phyloP scores from a whole-genome alignment of 352 stramenopile genomes.

The Pythium vanterpoolii region DNA sequence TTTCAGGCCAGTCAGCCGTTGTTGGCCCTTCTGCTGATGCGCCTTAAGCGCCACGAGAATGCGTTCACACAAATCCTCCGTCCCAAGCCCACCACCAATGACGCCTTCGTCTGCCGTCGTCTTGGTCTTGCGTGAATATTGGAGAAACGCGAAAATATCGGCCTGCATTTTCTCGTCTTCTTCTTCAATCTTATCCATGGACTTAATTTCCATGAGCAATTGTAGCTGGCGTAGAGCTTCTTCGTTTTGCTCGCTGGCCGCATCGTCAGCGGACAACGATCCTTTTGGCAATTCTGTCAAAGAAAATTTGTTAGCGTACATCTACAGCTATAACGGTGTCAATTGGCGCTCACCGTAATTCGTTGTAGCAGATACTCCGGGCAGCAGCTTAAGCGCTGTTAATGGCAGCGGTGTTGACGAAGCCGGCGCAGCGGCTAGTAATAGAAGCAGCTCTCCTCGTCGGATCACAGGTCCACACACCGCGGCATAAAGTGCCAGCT shows the following conservation, averaged over 20 bases:
- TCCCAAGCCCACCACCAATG: background rate
- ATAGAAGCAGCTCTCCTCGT: conserved; percentile 63
- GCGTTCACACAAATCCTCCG: conserved; percentile 33
- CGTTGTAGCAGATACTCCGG: conserved; percentile 56
- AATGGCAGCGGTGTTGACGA: background rate
- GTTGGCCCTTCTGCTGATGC: conserved; percentile 45
- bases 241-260: conserved; percentile 26
- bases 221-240: conserved; percentile 57
- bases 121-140: conserved; percentile 27
- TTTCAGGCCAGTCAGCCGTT: conserved; percentile 58
- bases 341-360: conserved; percentile 42
- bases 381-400: conserved; percentile 60
- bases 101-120: background rate
- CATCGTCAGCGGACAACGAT: background rate
- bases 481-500: conserved; percentile 67
- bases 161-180: conserved; percentile 81
- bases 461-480: conserved; percentile 80
- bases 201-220: conserved; percentile 69
- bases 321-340: background rate
- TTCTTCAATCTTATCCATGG: conserved; percentile 71
- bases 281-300: conserved; percentile 6
- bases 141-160: conserved; percentile 81
- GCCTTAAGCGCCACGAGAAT: conserved; percentile 45
- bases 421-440: conserved; percentile 42
- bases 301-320: background rate